Conservation (phyloP, 2,329 filamentous ascomycete genomes). For the Tolypocladium amazonense region DNA sequence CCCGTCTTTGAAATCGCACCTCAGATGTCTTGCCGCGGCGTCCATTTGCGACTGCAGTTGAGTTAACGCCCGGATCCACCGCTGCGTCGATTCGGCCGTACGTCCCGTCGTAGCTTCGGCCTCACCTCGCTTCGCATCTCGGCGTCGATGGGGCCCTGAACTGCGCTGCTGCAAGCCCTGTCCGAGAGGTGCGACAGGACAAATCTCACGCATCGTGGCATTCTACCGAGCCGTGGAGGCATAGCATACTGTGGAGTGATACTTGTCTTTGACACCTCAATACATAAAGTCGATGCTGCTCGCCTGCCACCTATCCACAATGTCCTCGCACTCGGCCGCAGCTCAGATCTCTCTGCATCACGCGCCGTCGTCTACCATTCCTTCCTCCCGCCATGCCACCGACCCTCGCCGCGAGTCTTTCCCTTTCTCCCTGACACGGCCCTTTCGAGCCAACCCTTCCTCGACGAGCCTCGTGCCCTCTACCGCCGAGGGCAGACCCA, state of each 20-base stretch:
- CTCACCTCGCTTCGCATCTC: not conserved
- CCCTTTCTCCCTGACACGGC: slow-evolving; percentile 37
- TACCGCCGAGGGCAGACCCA: slow-evolving; percentile 44
- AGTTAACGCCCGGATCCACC: not conserved
- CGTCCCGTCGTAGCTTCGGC: not conserved
- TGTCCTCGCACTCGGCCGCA: slow-evolving; percentile 10
- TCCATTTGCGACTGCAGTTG: not conserved
- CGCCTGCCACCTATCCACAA: slow-evolving; percentile 1
- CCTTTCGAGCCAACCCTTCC: slow-evolving; percentile 37
- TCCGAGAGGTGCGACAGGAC: not conserved
- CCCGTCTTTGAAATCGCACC: not conserved
- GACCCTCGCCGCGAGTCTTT: slow-evolving; percentile 25
- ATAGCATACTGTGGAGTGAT: not conserved
- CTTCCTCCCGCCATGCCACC: slow-evolving; percentile 13
- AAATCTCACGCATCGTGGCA: not conserved
- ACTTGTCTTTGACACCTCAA: not conserved
- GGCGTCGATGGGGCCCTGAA: not conserved
- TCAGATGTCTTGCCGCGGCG: not conserved
- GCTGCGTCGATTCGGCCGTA: not conserved
- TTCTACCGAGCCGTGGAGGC: not conserved
- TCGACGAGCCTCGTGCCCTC: slow-evolving; percentile 43
- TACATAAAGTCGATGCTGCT: not conserved
- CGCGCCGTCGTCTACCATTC: slow-evolving; percentile 10
- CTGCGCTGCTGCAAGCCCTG: not conserved
- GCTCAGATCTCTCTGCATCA: slow-evolving; percentile 10